Evolutionary conservation across 179 eudicot genomes (phyloP).

Genomic region (Silene noctiflora): DNA sequence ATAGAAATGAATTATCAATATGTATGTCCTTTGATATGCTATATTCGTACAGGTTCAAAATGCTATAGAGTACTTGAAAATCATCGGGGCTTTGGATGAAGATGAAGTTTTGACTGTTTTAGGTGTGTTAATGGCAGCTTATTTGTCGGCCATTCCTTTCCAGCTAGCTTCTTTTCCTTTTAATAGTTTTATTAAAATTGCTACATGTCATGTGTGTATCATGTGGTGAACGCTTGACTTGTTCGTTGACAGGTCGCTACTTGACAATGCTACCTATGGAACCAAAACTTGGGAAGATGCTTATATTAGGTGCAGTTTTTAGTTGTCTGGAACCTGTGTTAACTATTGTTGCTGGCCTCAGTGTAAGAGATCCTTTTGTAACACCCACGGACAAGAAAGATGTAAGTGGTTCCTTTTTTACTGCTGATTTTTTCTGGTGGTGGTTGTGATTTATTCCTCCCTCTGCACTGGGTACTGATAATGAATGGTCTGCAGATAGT

Average conservation of each 20-base stretch:
- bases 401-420: slow-evolving; percentile 42
- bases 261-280: slow-evolving; percentile 93
- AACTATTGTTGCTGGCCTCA: slow-evolving; percentile 94
- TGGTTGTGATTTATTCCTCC: not conserved
- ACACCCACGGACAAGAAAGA: slow-evolving; percentile 97
- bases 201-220: slow-evolving; percentile 6
- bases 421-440: not conserved
- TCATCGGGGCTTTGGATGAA: slow-evolving; percentile 95
- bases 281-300: slow-evolving; percentile 98
- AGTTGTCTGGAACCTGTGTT: slow-evolving; percentile 90
- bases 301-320: slow-evolving; percentile 91
- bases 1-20: not conserved
- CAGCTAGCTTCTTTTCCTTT: not conserved
- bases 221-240: not conserved
- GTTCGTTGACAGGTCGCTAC: slow-evolving; percentile 53
- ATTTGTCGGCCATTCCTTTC: slow-evolving; percentile 1
- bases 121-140: slow-evolving; percentile 41
- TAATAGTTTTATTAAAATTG: not conserved
- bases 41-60: slow-evolving; percentile 69
- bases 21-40: not conserved
- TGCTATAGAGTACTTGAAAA: slow-evolving; percentile 85
- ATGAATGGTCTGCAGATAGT: not conserved
- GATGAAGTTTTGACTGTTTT: slow-evolving; percentile 79
- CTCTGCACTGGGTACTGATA: not conserved
- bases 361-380: slow-evolving; percentile 98